Percentiles rank a stretch among this genome's conserved stretches.
phyloP scores from a whole-genome alignment of 352 stramenopile genomes.

The Poterioochromonas sp. region DNA sequence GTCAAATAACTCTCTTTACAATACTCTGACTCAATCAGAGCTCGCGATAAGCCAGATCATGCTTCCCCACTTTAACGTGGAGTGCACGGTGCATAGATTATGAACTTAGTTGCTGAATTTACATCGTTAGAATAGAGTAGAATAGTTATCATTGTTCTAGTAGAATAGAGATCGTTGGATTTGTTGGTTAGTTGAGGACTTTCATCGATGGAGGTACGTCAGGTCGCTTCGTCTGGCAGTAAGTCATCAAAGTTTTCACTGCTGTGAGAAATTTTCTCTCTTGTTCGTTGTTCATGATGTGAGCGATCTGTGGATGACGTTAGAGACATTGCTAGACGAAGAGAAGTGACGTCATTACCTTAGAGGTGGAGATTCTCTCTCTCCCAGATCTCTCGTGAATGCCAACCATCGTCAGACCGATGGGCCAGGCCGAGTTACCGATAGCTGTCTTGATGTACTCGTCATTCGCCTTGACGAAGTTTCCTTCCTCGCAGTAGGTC shows the following conservation, averaged over 20 bases:
- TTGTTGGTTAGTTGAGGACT: too few species aligned
- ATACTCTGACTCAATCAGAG: too few species aligned
- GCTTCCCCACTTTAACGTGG: too few species aligned
- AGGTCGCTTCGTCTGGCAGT: conserved; percentile 70
- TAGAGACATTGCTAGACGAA: conserved; percentile 37
- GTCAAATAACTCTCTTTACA: too few species aligned
- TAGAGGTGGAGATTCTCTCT: conserved; percentile 34
- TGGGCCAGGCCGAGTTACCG: conserved; percentile 93
- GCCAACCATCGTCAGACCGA: conserved; percentile 96
- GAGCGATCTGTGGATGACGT: conserved; percentile 97
- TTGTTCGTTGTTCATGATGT: conserved; percentile 99
- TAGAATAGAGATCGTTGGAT: too few species aligned
- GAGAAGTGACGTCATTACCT: not conserved
- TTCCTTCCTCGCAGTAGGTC: conserved; percentile 74
- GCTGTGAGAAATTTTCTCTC: conserved; percentile 96
- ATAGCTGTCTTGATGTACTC: conserved; percentile 95
- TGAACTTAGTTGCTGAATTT: too few species aligned
- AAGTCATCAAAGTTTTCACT: conserved; percentile 94
- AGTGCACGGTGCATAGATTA: too few species aligned
- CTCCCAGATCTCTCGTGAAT: conserved; percentile 90
- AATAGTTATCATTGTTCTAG: too few species aligned
- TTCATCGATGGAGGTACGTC: conserved; percentile 70
- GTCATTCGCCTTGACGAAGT: conserved; percentile 86
- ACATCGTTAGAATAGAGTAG: too few species aligned
- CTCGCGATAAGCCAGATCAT: too few species aligned